Evolutionary conservation across 2,329 filamentous ascomycete species (phyloP).

Genomic region (Biscogniauxia marginata): DNA sequence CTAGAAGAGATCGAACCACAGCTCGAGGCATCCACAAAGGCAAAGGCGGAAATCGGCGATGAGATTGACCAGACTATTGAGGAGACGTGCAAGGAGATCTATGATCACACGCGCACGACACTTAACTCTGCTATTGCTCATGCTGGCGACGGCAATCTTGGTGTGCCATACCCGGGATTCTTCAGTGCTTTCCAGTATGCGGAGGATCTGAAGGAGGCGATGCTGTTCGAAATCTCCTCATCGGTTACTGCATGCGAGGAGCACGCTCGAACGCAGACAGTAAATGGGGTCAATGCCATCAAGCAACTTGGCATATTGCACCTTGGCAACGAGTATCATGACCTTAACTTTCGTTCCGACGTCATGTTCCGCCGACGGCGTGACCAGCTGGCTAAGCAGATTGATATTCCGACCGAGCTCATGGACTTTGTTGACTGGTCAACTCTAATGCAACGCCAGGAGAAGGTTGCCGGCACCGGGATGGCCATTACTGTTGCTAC

Average conservation of each 20-base stretch:
- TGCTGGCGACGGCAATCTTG: slow-evolving; percentile 74
- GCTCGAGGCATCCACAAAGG: slow-evolving; percentile 79
- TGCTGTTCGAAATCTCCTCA: slow-evolving; percentile 82
- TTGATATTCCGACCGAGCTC: slow-evolving; percentile 83
- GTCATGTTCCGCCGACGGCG: slow-evolving; percentile 89
- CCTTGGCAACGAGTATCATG: slow-evolving; percentile 81
- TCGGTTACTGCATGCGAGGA: slow-evolving; percentile 82
- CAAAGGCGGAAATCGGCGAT: slow-evolving; percentile 75
- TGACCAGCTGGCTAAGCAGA: slow-evolving; percentile 78
- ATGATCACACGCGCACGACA: slow-evolving; percentile 75
- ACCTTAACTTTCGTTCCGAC: slow-evolving; percentile 84
- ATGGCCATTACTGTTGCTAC: slow-evolving; percentile 92
- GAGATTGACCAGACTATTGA: slow-evolving; percentile 81
- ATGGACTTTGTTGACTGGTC: slow-evolving; percentile 92
- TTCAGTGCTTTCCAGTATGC: slow-evolving; percentile 87
- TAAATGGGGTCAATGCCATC: slow-evolving; percentile 79
- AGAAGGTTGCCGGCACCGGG: slow-evolving; percentile 90
- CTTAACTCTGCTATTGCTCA: slow-evolving; percentile 73
- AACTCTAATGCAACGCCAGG: slow-evolving; percentile 81
- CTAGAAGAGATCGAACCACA: slow-evolving; percentile 80
- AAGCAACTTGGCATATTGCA: slow-evolving; percentile 86
- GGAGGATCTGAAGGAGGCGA: slow-evolving; percentile 87
- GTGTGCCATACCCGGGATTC: slow-evolving; percentile 83
- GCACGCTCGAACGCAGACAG: slow-evolving; percentile 74
- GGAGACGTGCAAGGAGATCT: slow-evolving; percentile 79